Percentiles rank a stretch among this genome's conserved stretches.
phyloP scores from a whole-genome alignment of 495 filamentous ascomycete species.

The Neurospora sp. region DNA sequence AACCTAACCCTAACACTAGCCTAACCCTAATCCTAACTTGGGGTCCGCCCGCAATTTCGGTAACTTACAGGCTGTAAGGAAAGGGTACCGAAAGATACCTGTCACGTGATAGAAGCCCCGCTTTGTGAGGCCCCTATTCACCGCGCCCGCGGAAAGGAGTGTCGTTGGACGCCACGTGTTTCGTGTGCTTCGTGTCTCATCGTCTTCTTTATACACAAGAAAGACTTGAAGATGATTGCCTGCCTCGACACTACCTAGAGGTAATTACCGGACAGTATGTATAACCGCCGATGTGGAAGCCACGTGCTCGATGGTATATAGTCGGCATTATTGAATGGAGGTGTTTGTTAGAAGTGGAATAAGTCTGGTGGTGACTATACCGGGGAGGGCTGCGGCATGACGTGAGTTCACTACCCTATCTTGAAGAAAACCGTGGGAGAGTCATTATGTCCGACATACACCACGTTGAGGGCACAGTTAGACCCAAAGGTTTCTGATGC shows the following conservation, averaged over 20 bases:
- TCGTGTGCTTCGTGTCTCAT: slow-evolving; percentile 1
- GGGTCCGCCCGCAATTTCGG: no score
- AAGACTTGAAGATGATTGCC: not conserved
- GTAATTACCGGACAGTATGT: not conserved
- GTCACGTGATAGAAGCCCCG: no score
- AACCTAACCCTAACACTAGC: no score
- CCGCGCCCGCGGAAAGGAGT: not conserved
- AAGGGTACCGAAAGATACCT: no score
- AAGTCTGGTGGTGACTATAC: no score
- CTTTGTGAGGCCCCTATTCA: no score
- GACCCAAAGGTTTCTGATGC: not conserved
- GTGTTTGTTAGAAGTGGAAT: not conserved
- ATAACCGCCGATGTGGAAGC: not conserved
- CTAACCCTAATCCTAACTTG: no score
- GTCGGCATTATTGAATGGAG: not conserved
- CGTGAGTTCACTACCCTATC: not conserved
- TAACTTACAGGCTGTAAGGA: no score
- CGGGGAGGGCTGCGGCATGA: not conserved
- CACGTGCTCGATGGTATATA: not conserved
- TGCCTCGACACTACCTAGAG: no score
- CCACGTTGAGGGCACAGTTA: not conserved
- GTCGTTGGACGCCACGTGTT: slow-evolving; percentile 11
- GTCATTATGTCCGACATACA: not conserved
- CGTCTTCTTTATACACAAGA: not conserved
- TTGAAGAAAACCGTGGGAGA: not conserved